A percentile compares a stretch with the other conserved stretches of the same genome.
These are phyloP conservation scores for Amaranthus hypochondriacus DNA, from an alignment of 148 eudicot genomes.

Conservation along the genomic window DNA sequence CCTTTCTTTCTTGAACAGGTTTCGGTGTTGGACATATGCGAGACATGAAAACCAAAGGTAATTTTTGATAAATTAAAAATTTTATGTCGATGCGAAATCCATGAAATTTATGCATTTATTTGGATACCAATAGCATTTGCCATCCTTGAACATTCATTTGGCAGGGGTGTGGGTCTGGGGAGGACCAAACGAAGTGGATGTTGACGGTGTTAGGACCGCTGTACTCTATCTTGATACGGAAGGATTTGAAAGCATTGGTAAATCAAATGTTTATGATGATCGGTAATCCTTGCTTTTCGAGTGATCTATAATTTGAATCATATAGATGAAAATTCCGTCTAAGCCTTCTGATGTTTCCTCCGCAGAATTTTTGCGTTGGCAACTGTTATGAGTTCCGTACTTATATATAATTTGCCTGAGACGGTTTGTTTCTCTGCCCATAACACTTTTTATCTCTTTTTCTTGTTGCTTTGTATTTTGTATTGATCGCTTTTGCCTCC, in stretches of 20 bases:
- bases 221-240: constrained; percentile 96
- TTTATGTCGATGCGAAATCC: not conserved
- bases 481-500: not conserved
- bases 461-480: not conserved
- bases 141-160: constrained; percentile 6
- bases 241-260: constrained; percentile 98
- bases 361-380: constrained; percentile 95
- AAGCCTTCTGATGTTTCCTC: constrained; percentile 17
- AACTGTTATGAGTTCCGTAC: constrained; percentile 90
- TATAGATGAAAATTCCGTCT: constrained; percentile 11
- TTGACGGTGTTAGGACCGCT: constrained; percentile 76
- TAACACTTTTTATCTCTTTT: constrained; percentile 22
- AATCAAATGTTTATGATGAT: constrained; percentile 96
- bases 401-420: constrained; percentile 94
- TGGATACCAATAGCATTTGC: not conserved
- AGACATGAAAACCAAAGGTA: constrained; percentile 95
- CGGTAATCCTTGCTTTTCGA: constrained; percentile 41
- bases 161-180: constrained; percentile 99
- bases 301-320: constrained; percentile 10
- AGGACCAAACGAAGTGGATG: constrained; percentile 67
- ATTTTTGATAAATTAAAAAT: not conserved
- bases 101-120: not conserved
- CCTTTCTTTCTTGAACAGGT: constrained; percentile 40
- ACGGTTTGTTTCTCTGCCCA: constrained; percentile 66
- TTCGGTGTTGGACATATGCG: constrained; percentile 99